These are phyloP conservation scores for Dicorynia guianensis DNA, from an alignment of 306 rosid genomes.

Conservation along the genomic window DNA sequence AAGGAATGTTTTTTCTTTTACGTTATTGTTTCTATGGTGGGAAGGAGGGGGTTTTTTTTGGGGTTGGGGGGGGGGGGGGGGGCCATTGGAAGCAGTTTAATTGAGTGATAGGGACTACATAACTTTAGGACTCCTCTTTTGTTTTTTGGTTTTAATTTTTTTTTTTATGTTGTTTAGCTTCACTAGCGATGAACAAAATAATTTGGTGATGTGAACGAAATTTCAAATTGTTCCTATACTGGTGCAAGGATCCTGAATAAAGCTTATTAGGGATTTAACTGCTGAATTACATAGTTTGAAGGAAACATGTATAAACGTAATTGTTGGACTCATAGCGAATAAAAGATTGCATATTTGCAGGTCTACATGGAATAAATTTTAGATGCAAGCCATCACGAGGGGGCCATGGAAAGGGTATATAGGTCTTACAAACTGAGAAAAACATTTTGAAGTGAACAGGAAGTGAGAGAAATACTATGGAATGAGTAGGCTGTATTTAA, in stretches of 20 bases:
- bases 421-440: constrained; percentile 1
- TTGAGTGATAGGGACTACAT: constrained; percentile 15
- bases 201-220: constrained; percentile 1
- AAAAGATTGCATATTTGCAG: constrained; percentile 16
- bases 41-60: too few species aligned
- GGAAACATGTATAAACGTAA: neutral
- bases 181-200: neutral
- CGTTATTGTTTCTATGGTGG: too few species aligned
- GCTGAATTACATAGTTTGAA: neutral
- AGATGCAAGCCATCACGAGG: neutral
- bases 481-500: neutral
- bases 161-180: neutral
- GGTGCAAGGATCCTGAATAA: constrained; percentile 4
- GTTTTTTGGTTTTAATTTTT: neutral
- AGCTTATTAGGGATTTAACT: neutral
- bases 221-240: constrained; percentile 10
- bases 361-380: constrained; percentile 15
- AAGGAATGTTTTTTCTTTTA: neutral
- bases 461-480: neutral
- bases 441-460: neutral
- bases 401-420: neutral
- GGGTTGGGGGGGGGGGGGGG: neutral
- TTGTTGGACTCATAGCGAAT: constrained; percentile 4
- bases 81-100: neutral
- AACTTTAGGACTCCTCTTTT: neutral